These are phyloP conservation scores for Amanita polypyramis DNA, from an alignment of 768 basidiomycete species.

Conservation along the genomic window DNA sequence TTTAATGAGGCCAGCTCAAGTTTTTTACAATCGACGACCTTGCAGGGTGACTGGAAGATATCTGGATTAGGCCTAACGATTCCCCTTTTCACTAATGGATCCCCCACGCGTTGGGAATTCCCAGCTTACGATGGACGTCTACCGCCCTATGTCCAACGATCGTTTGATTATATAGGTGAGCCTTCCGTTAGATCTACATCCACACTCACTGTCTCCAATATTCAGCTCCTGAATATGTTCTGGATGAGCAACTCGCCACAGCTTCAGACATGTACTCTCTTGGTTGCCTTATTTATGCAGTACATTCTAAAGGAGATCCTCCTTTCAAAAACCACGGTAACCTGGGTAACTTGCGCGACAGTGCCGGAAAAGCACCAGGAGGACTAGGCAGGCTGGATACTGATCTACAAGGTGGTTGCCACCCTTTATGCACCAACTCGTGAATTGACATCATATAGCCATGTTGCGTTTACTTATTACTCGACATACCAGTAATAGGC, in stretches of 20 bases:
- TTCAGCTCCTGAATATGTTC: slow-evolving; percentile 85
- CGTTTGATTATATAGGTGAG: slow-evolving; percentile 91
- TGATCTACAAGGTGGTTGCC: slow-evolving; percentile 56
- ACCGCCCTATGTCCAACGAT: slow-evolving; percentile 77
- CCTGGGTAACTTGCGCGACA: slow-evolving; percentile 58
- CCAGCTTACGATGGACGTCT: slow-evolving; percentile 78
- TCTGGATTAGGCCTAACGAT: slow-evolving; percentile 85
- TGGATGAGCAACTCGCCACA: slow-evolving; percentile 80
- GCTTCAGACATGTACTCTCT: slow-evolving; percentile 91
- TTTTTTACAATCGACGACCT: neutral
- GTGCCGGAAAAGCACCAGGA: slow-evolving; percentile 50
- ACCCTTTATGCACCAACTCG: neutral
- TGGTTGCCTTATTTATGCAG: slow-evolving; percentile 84
- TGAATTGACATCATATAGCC: slow-evolving; percentile 30
- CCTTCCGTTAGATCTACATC: neutral
- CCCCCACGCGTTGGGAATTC: slow-evolving; percentile 79
- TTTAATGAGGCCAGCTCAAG: neutral
- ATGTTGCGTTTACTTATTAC: slow-evolving; percentile 77
- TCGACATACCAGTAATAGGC: slow-evolving; percentile 59
- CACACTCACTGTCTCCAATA: neutral
- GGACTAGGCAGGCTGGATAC: slow-evolving; percentile 57
- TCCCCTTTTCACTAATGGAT: slow-evolving; percentile 59
- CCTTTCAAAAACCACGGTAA: slow-evolving; percentile 84
- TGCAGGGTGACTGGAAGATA: slow-evolving; percentile 96
- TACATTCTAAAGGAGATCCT: slow-evolving; percentile 79